phyloP scores from a whole-genome alignment of 345 rosid genomes.

The Combretum micranthum region DNA sequence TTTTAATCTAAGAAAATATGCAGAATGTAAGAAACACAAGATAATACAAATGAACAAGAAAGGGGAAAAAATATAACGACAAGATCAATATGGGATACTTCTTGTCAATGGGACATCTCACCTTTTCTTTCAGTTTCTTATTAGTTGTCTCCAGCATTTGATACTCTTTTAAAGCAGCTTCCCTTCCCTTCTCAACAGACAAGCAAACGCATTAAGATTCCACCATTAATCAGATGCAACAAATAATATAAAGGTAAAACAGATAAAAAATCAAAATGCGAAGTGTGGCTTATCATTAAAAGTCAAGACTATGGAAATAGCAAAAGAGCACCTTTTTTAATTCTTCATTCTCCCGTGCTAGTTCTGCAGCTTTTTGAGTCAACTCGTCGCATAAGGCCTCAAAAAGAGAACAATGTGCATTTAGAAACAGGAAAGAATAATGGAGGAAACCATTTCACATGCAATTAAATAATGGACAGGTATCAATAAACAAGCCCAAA shows the following conservation, averaged over 20 bases:
- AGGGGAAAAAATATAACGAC: no score
- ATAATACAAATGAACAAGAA: no score
- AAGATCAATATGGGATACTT: background rate
- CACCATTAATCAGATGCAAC: background rate
- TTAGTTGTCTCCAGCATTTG: constrained; percentile 56
- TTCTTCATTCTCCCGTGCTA: constrained; percentile 55
- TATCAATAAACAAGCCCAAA: no score
- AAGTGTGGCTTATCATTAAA: background rate
- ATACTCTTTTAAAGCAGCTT: constrained; percentile 54
- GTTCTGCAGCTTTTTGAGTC: constrained; percentile 64
- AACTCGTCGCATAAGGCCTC: constrained; percentile 81
- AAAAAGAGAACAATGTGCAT: constrained; percentile 5
- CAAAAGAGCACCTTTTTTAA: constrained; percentile 48
- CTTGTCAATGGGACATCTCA: constrained; percentile 11
- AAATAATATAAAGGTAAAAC: background rate
- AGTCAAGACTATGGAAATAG: background rate
- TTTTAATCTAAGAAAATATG: constrained; percentile 31
- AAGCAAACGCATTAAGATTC: constrained; percentile 3
- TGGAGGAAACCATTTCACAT: no score
- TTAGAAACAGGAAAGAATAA: background rate
- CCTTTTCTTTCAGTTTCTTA: constrained; percentile 61
- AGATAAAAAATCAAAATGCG: background rate
- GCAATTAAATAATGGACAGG: no score
- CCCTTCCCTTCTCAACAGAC: constrained; percentile 57
- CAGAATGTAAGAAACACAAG: background rate